Evolutionary conservation across 352 stramenopile genomes (phyloP).

Genomic region (Aphanomyces invadans): DNA sequence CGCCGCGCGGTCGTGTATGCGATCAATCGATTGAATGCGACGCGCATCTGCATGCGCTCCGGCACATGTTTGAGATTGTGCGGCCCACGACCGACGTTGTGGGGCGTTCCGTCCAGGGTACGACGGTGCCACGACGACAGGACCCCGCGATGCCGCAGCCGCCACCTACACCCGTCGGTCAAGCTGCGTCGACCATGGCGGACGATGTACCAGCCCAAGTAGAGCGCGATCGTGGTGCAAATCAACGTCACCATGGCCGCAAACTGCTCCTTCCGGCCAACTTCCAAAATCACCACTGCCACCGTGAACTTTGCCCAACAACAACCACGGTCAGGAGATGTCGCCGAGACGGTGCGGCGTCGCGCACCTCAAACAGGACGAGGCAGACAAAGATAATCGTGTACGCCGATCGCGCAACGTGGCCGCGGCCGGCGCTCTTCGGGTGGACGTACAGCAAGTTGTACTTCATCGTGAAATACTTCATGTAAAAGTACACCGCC

Average conservation of each 20-base stretch:
- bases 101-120: background rate
- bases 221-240: slow-evolving; percentile 2
- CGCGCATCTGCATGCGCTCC: background rate
- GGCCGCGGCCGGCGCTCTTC: slow-evolving; percentile 53
- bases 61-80: background rate
- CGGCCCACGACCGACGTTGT: background rate
- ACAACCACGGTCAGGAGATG: background rate
- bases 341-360: no score
- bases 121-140: background rate
- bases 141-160: background rate
- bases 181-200: no score
- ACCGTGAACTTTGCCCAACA: slow-evolving; percentile 27
- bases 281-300: slow-evolving; percentile 17
- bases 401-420: slow-evolving; percentile 55
- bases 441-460: slow-evolving; percentile 74
- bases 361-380: slow-evolving; percentile 45
- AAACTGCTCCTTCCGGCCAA: slow-evolving; percentile 21
- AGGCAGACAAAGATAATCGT: slow-evolving; percentile 58
- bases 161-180: no score
- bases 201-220: slow-evolving; percentile 23
- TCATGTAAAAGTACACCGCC: slow-evolving; percentile 76
- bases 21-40: slow-evolving; percentile 4
- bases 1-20: slow-evolving; percentile 3
- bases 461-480: slow-evolving; percentile 67
- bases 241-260: slow-evolving; percentile 16